Conservation (phyloP, 2,329 filamentous ascomycete species). For the Cryphonectria parasitica region DNA sequence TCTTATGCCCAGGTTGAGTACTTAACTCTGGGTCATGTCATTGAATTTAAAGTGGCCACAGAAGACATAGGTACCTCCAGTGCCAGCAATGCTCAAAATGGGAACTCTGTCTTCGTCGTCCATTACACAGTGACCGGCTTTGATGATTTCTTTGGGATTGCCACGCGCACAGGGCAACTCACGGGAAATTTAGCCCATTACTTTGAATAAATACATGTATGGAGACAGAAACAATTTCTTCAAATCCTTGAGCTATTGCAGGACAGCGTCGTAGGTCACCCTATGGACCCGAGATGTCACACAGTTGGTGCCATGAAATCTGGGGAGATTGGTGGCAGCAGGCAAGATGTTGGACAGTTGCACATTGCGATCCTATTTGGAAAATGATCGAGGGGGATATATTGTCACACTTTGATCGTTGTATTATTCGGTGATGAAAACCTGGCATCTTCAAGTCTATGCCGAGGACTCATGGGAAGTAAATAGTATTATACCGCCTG, state of each 20-base stretch:
- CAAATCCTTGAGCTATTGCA: constrained; percentile 62
- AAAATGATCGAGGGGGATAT: constrained; percentile 42
- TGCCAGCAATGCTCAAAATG: constrained; percentile 52
- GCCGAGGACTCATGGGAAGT: constrained; percentile 19
- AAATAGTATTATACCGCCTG: too few relatives aligned
- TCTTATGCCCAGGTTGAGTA: constrained; percentile 62
- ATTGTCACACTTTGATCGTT: constrained; percentile 64
- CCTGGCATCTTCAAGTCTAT: constrained; percentile 52
- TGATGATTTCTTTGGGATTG: constrained; percentile 60
- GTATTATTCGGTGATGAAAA: constrained; percentile 52
- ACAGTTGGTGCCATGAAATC: constrained; percentile 59
- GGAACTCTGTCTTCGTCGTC: constrained; percentile 61
- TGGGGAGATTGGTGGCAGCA: constrained; percentile 63
- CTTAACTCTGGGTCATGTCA: constrained; percentile 56
- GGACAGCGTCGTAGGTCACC: constrained; percentile 54
- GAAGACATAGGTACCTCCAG: constrained; percentile 54
- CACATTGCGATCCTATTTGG: constrained; percentile 52
- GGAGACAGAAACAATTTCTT: constrained; percentile 50
- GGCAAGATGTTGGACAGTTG: constrained; percentile 56
- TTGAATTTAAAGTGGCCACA: constrained; percentile 61
- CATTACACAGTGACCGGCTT: constrained; percentile 60
- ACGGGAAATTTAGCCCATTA: constrained; percentile 60
- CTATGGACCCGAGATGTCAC: constrained; percentile 59
- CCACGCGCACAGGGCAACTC: constrained; percentile 58
- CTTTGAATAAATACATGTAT: constrained; percentile 59